These are phyloP conservation scores for Fonsecaea multimorphosa DNA, from an alignment of 2,329 filamentous ascomycete genomes.

Conservation along the genomic window DNA sequence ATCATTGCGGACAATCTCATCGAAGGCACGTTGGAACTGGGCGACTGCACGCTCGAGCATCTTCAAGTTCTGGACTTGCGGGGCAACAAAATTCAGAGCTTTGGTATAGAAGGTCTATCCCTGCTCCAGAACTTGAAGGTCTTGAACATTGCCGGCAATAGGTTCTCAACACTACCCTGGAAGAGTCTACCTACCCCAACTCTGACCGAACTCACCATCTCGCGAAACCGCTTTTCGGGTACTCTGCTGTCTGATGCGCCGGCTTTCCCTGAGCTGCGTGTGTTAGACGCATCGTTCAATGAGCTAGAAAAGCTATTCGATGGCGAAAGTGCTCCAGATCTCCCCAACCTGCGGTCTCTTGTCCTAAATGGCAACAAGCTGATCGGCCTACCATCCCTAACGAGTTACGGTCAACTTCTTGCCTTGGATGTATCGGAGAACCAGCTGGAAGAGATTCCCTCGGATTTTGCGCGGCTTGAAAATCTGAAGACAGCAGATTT, in stretches of 20 bases:
- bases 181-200: constrained; percentile 23
- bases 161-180: constrained; percentile 70
- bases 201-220: constrained; percentile 70
- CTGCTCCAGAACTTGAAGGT: constrained; percentile 72
- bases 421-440: constrained; percentile 84
- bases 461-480: constrained; percentile 71
- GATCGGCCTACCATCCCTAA: constrained; percentile 72
- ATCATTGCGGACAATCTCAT: constrained; percentile 80
- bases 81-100: constrained; percentile 73
- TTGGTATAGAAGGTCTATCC: constrained; percentile 68
- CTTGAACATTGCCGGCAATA: constrained; percentile 78
- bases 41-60: constrained; percentile 67
- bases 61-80: constrained; percentile 84
- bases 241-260: constrained; percentile 38
- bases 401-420: constrained; percentile 69
- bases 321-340: constrained; percentile 54
- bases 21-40: constrained; percentile 68
- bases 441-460: constrained; percentile 74
- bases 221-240: constrained; percentile 72
- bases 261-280: constrained; percentile 75
- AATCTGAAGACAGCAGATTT: constrained; percentile 80
- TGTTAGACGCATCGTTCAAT: constrained; percentile 79
- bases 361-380: constrained; percentile 83
- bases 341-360: constrained; percentile 76
- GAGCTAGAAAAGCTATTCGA: constrained; percentile 64